Evolutionary conservation across 352 stramenopile genomes (phyloP).

Genomic region (Globisporangium paddicum): DNA sequence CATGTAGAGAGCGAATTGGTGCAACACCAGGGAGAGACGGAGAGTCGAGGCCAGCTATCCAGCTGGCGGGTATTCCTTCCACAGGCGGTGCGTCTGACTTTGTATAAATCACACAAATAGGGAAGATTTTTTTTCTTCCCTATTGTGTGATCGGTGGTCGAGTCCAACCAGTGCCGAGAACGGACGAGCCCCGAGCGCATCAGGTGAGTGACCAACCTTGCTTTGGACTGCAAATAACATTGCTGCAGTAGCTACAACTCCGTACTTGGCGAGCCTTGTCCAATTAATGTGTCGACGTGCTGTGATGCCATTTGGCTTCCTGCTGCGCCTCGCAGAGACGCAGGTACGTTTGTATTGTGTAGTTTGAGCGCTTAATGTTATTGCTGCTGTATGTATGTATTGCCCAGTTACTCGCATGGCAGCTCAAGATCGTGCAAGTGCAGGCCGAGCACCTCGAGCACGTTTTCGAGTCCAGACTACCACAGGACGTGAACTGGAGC

Average conservation of each 20-base stretch:
- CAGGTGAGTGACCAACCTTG: conserved; percentile 20
- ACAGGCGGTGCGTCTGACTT: too few relatives aligned
- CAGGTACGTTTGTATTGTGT: conserved; percentile 22
- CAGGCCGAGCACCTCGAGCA: conserved; percentile 57
- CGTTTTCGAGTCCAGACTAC: conserved; percentile 66
- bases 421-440: conserved; percentile 72
- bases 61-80: too few relatives aligned
- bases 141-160: too few relatives aligned
- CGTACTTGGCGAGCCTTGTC: not conserved
- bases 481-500: conserved; percentile 26
- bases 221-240: too few relatives aligned
- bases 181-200: conserved; percentile 53
- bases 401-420: too few relatives aligned
- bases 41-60: too few relatives aligned
- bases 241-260: not conserved
- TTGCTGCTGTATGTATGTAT: not conserved
- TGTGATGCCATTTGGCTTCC: not conserved
- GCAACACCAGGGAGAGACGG: too few relatives aligned
- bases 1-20: too few relatives aligned
- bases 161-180: conserved; percentile 62
- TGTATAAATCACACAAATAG: too few relatives aligned
- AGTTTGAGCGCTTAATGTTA: not conserved
- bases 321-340: conserved; percentile 66
- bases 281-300: not conserved
- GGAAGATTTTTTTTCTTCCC: too few relatives aligned